Evolutionary conservation across 2,329 filamentous ascomycete species (phyloP).

Genomic region (Chrysoporthe deuterocubensis): DNA sequence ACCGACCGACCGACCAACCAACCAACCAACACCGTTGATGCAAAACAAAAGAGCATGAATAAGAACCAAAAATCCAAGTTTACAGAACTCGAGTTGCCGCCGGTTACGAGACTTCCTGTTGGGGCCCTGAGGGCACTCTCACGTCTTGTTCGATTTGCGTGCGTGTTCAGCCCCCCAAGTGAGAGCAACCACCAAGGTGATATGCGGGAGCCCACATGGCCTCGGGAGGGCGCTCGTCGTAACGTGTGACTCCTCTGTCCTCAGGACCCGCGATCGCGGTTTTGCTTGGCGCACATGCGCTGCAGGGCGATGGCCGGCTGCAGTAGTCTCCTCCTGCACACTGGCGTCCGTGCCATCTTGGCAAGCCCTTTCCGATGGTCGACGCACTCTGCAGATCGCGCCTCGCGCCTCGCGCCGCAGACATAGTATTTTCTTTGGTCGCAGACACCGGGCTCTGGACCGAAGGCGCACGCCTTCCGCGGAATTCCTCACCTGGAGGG

Average conservation of each 20-base stretch:
- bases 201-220: neutral
- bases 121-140: neutral
- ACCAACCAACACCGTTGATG: constrained; percentile 6
- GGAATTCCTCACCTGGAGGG: neutral
- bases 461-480: neutral
- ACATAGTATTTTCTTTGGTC: too few relatives aligned
- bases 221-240: neutral
- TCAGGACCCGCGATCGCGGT: neutral
- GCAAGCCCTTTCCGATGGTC: neutral
- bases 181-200: neutral
- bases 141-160: neutral
- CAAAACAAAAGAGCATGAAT: neutral
- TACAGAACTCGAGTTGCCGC: neutral
- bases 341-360: neutral
- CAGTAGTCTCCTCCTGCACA: neutral
- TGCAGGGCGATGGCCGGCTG: neutral
- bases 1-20: neutral
- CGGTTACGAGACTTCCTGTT: neutral
- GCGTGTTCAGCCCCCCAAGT: neutral
- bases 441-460: neutral
- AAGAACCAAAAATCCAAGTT: neutral
- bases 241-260: neutral
- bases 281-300: neutral
- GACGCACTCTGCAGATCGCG: neutral
- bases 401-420: neutral